Evolutionary conservation across 2,329 filamentous ascomycete species (phyloP), one percentile per base, ranked within the genome.

Genomic region (Penicillium sp.): DNA sequence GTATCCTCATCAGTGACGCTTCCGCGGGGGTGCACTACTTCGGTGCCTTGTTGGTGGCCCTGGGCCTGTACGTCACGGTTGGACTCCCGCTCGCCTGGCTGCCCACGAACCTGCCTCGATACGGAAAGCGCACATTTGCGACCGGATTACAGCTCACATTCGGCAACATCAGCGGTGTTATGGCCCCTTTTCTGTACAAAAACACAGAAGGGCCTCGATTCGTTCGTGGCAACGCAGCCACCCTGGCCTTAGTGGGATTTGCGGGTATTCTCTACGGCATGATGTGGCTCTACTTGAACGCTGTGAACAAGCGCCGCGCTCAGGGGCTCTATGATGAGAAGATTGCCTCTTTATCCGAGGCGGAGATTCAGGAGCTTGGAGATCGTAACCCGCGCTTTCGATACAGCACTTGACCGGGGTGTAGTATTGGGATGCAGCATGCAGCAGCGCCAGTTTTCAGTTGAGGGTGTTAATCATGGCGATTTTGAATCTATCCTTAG

Each of bases 31-130:
- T 82, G 5, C 84, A 85, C 55, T 90, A 89, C 59, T 85, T 87
- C 54, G 86, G 81, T 2, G 89, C 85, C 52, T 85, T 90, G 64
- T 70, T 91, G n/a, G 80, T 90, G 0, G 86, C 86, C 0, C 76
- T 82, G 50, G 87, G 86, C 0, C 64, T 91, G 3, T 91, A 90
- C 56, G 75, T 81, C 11, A 68, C 70, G 6, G 76, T 80, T 9
- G 78, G 78, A 1, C 59, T 82, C 18, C 77, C 77, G 4, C 66
- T 81, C 7, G 77, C 78, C 3, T 81, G 79, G 79, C 53, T 73
- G n/a, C 69, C 84, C 0, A 82, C 78, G 13, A 90, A 89, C 50
- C 77, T 79, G 12, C 86, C 87, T 1, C 75, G 86, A 6, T 90
- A 89, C 55, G 86, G 85, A 8, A 90, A 90, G 66, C 75, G 86